Base-by-base conservation (phyloP, 2,329 filamentous ascomycete species). In the Monosporascus sp. region DNA sequence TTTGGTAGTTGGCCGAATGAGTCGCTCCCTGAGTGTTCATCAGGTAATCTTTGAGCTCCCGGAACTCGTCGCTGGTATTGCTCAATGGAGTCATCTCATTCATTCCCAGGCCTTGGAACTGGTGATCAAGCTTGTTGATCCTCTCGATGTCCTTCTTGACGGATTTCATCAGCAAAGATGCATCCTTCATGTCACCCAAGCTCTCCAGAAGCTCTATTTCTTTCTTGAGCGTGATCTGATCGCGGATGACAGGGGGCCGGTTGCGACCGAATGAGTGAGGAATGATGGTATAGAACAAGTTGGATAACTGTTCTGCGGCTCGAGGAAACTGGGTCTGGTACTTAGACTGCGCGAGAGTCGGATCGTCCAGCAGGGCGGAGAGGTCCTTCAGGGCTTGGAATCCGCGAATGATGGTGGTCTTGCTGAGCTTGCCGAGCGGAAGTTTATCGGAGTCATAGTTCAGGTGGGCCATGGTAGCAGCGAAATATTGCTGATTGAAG, bases 141-240 rank as follows among this genome's bases (percentile, higher is more conserved):
- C 74, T 72, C 53, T 78, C 74, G 9, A 72, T 72, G 27, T 80
- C 72, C 39, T 72, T 71, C 56, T 76, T 74, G 45, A 83, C 80
- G 4, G 77, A 73, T 70, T 89, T 91, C 80, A 95, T 86, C 64
- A 96, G 87, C 25, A 86, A 80, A 22, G 84, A 82, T 2, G 89
- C 86, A 55, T 89, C 86, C 70, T 92, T 91, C 88, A 96, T 93
- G 63, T 94, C 89, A 2, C 85, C 86, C 66, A 96, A 74, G 56
- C 85, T 88, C 63, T 95, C 89, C 1, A 96, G 80, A 59, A 95
- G 78, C 45, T 89, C 87, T 60, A 93, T 80, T 71, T 96, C 90
- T 61, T 73, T 79, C 72, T 92, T 90, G 61, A 96, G 78, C 59
- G 79, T 70, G 1, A 60, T 59, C 20, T 80, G 65, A 39, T 72